These are phyloP conservation scores for Lecanicillium sp. DNA, from an alignment of 2,329 filamentous ascomycete species.

Conservation along the genomic window DNA sequence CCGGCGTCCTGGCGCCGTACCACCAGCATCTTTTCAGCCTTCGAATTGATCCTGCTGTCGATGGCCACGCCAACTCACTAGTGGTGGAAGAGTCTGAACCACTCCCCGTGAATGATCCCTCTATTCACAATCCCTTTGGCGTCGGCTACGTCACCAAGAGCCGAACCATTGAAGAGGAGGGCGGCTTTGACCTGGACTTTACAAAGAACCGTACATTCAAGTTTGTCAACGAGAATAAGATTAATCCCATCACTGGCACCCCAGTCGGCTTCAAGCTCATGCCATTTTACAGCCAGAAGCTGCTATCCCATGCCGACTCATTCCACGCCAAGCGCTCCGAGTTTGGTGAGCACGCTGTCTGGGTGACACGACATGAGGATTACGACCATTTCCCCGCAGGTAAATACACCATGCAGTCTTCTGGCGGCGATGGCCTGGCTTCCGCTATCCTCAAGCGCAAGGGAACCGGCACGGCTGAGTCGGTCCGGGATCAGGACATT, in stretches of 20 bases:
- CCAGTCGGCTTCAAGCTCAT: constrained; percentile 39
- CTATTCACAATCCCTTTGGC: constrained; percentile 43
- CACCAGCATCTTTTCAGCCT: constrained; percentile 62
- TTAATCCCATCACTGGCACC: constrained; percentile 33
- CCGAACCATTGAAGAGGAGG: constrained; percentile 31
- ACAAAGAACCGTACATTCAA: constrained; percentile 39
- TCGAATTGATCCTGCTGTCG: constrained; percentile 56
- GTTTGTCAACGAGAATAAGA: constrained; percentile 34
- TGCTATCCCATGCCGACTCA: constrained; percentile 30
- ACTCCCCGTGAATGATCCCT: constrained; percentile 33
- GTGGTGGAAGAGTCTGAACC: constrained; percentile 27
- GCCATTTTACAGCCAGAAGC: constrained; percentile 35
- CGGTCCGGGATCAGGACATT: constrained; percentile 38
- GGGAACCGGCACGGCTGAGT: constrained; percentile 23
- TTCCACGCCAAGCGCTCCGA: constrained; percentile 31
- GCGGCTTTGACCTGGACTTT: constrained; percentile 40
- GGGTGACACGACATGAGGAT: constrained; percentile 35
- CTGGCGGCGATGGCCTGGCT: constrained; percentile 26
- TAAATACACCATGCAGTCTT: constrained; percentile 38
- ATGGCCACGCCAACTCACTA: constrained; percentile 49
- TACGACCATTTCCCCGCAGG: constrained; percentile 35
- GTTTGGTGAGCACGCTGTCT: constrained; percentile 34
- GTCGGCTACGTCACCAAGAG: constrained; percentile 35
- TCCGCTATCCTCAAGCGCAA: constrained; percentile 19
- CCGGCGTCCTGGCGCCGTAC: constrained; percentile 55